Percentiles rank a stretch among this genome's conserved stretches.
Conservation (phyloP, 495 filamentous ascomycete species). For the Margaritispora aquatica region DNA sequence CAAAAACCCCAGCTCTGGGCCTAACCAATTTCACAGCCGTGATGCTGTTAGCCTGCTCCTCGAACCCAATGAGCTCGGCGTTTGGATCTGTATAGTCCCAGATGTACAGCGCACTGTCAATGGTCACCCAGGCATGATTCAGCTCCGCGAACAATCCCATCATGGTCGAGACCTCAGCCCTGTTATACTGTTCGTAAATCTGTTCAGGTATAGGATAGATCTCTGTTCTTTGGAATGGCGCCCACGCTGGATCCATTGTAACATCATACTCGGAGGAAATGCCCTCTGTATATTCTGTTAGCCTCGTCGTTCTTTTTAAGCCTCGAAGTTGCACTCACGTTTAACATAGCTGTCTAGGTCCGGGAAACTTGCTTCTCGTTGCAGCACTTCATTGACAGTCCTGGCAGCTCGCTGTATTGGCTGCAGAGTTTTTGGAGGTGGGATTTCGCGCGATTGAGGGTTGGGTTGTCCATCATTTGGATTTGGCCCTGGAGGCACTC, state of each 20-base stretch:
- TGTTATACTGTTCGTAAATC: slow-evolving; percentile 86
- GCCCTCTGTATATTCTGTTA: slow-evolving; percentile 50
- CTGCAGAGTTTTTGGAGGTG: slow-evolving; percentile 32
- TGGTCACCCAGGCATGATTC: slow-evolving; percentile 90
- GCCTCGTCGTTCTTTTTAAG: slow-evolving; percentile 2
- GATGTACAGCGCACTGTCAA: slow-evolving; percentile 92
- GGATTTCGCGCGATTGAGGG: slow-evolving; percentile 7
- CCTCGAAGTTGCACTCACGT: slow-evolving; percentile 51
- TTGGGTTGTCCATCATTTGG: slow-evolving; percentile 9
- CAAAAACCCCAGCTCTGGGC: slow-evolving; percentile 78
- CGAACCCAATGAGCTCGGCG: slow-evolving; percentile 85
- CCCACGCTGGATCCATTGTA: slow-evolving; percentile 59
- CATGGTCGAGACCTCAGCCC: slow-evolving; percentile 70
- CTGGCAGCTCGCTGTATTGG: slow-evolving; percentile 73
- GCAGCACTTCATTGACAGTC: slow-evolving; percentile 75
- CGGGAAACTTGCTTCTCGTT: slow-evolving; percentile 72
- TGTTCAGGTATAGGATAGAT: slow-evolving; percentile 81
- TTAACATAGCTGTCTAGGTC: slow-evolving; percentile 85
- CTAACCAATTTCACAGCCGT: slow-evolving; percentile 75
- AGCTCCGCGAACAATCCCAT: slow-evolving; percentile 93
- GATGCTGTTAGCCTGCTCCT: slow-evolving; percentile 81
- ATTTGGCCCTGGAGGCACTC: background rate
- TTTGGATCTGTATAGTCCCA: slow-evolving; percentile 94
- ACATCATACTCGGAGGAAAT: slow-evolving; percentile 90
- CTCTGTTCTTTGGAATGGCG: slow-evolving; percentile 77